phyloP scores from a whole-genome alignment of 352 stramenopile genomes.

The Phytophthora vignae region DNA sequence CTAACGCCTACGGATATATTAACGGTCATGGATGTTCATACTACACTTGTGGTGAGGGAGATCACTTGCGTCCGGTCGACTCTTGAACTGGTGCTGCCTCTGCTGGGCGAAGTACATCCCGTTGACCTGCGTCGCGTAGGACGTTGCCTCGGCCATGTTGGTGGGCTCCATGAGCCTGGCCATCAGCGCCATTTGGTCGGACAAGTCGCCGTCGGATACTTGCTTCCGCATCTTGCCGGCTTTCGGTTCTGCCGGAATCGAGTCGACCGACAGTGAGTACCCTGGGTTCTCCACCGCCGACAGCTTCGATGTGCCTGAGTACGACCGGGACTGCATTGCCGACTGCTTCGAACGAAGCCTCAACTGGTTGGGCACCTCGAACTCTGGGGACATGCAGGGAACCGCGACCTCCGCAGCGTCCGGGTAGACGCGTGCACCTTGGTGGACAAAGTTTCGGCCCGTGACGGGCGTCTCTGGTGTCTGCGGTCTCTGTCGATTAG shows the following conservation, averaged over 20 bases:
- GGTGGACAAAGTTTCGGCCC: conserved; percentile 25
- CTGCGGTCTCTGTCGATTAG: conserved; percentile 8
- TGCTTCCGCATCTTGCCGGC: conserved; percentile 19
- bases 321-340: conserved; percentile 16
- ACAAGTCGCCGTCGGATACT: conserved; percentile 2
- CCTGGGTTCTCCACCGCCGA: conserved; percentile 6
- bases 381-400: conserved; percentile 30
- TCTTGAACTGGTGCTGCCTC: conserved; percentile 33
- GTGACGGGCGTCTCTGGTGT: conserved; percentile 5
- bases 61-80: conserved; percentile 17
- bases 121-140: conserved; percentile 40
- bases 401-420: conserved; percentile 21
- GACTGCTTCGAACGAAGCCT: conserved; percentile 1
- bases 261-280: conserved; percentile 26
- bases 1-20: conserved; percentile 24
- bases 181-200: conserved; percentile 29
- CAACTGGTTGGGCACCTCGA: conserved; percentile 23
- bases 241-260: conserved; percentile 16
- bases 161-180: conserved; percentile 33
- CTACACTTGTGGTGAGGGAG: conserved; percentile 15
- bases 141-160: conserved; percentile 43
- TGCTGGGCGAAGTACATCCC: conserved; percentile 42
- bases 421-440: conserved; percentile 6
- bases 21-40: neutral
- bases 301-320: conserved; percentile 16